Base-by-base conservation (phyloP, 2,329 filamentous ascomycete genomes). In the Apiospora rasikravindrae region DNA sequence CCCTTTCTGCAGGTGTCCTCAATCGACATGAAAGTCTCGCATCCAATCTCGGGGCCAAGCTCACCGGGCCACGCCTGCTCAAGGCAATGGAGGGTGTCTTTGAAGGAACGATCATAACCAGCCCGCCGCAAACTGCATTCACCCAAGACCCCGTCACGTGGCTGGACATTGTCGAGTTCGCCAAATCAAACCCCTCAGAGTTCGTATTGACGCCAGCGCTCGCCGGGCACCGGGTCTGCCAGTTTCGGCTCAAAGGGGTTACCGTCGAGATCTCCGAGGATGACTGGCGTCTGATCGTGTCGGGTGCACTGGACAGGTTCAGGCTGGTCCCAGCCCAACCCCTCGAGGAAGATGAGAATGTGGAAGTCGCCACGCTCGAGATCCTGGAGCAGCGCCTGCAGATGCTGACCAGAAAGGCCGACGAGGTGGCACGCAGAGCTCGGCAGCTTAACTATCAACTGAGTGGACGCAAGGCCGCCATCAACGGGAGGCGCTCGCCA, bases 1-100 rank as follows among this genome's bases (percentile, higher is more conserved):
- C 40, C 42, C 6, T n/a, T 73, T 73, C 76, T 71, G 51, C 73
- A 88, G 94, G 91, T 75, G 93, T 96, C 22, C 86, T 97, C 70
- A 93, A 94, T 77, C 90, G 94, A 71, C 93, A 96, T 81, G 94
- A 98, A 83, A 96, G 93, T 81, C 90, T 97, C 77, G 95, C 94
- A 67, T 92, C 93, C 72, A 96, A 94, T 78, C 87, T 98, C 37
- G 94, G 94, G 77, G 94, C 94, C 71, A 93, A 94, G 76, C 91
- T 95, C 24, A 89, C 95, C 0, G 94, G 93, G 0, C 94, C 94
- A 33, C 94, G 95, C 69, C 84, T 97, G 74, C 90, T 97, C 77
- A 95, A 95, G 82, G 92, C 94, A 57, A 94, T 97, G 80, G 94
- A 97, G 81, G 89, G 93, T 70, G 87, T 96, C 71, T 97, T 98